Percentiles rank a stretch among this genome's conserved stretches.
Conservation (phyloP, 2,329 filamentous ascomycete species). For the Aspergillus unguis region DNA sequence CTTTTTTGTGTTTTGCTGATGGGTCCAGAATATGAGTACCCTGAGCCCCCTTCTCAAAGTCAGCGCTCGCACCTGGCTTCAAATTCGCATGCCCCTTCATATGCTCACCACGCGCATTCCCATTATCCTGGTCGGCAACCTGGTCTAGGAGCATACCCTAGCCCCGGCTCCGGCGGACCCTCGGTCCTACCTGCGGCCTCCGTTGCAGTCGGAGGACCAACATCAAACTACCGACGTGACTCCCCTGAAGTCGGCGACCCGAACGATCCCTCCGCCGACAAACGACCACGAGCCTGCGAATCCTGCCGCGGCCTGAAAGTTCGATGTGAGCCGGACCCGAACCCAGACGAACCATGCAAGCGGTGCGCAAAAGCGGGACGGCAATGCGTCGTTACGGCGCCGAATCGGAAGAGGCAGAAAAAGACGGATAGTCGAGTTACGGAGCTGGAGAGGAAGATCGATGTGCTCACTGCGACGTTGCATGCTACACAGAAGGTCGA, state of each 20-base stretch:
- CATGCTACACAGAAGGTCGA: slow-evolving; percentile 51
- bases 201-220: not conserved
- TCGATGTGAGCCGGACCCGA: slow-evolving; percentile 74
- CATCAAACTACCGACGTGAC: not conserved
- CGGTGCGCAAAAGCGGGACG: slow-evolving; percentile 79
- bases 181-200: too few relatives aligned
- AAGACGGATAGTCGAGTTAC: slow-evolving; percentile 87
- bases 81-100: too few relatives aligned
- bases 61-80: slow-evolving; percentile 15
- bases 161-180: too few relatives aligned
- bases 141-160: too few relatives aligned
- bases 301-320: slow-evolving; percentile 75
- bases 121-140: too few relatives aligned
- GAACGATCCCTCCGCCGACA: slow-evolving; percentile 46
- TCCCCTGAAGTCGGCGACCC: slow-evolving; percentile 14
- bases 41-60: slow-evolving; percentile 27
- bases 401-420: slow-evolving; percentile 76
- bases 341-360: slow-evolving; percentile 64
- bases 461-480: slow-evolving; percentile 77
- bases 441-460: slow-evolving; percentile 89
- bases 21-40: slow-evolving; percentile 20
- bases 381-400: slow-evolving; percentile 72
- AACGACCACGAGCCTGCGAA: slow-evolving; percentile 70
- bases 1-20: not conserved
- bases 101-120: too few relatives aligned